phyloP scores from a whole-genome alignment of 108 stramenopile species.

The Mediolabrus comicus region DNA sequence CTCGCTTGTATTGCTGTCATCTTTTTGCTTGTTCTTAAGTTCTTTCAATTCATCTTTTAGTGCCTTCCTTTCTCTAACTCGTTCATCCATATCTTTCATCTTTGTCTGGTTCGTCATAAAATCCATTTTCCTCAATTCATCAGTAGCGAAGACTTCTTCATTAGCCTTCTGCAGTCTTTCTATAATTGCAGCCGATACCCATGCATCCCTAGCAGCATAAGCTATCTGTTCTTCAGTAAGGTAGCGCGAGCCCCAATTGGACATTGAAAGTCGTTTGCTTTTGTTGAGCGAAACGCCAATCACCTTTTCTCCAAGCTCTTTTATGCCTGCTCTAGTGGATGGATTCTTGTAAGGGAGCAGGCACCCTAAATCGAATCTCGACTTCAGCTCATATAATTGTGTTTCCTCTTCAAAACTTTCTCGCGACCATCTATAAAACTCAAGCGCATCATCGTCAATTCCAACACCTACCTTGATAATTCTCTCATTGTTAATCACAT shows the following conservation, averaged over 20 bases:
- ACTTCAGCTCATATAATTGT: slow-evolving; percentile 41
- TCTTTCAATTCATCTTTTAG: slow-evolving; percentile 30
- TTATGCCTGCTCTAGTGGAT: slow-evolving; percentile 40
- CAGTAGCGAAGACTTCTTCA: slow-evolving; percentile 31
- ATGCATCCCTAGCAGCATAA: slow-evolving; percentile 83
- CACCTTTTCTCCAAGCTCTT: slow-evolving; percentile 39
- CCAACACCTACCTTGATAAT: slow-evolving; percentile 63
- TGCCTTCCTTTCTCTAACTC: slow-evolving; percentile 26
- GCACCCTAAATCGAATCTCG: slow-evolving; percentile 61
- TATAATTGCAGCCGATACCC: slow-evolving; percentile 70
- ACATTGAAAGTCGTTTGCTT: slow-evolving; percentile 11
- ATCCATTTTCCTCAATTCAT: slow-evolving; percentile 33
- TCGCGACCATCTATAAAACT: slow-evolving; percentile 43
- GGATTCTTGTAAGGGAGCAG: slow-evolving; percentile 18
- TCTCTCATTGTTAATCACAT: slow-evolving; percentile 37
- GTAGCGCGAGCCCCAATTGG: slow-evolving; percentile 61
- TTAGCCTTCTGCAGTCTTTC: slow-evolving; percentile 34
- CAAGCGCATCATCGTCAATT: slow-evolving; percentile 70
- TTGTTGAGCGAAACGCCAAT: slow-evolving; percentile 64
- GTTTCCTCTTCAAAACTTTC: not conserved
- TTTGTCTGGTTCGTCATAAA: slow-evolving; percentile 32
- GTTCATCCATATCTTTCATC: slow-evolving; percentile 37
- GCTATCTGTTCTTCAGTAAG: slow-evolving; percentile 56
- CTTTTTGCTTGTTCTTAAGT: slow-evolving; percentile 9
- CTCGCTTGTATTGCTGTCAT: not conserved